Evolutionary conservation across 352 stramenopile species (phyloP).

Genomic region (Pythium sukuiense): DNA sequence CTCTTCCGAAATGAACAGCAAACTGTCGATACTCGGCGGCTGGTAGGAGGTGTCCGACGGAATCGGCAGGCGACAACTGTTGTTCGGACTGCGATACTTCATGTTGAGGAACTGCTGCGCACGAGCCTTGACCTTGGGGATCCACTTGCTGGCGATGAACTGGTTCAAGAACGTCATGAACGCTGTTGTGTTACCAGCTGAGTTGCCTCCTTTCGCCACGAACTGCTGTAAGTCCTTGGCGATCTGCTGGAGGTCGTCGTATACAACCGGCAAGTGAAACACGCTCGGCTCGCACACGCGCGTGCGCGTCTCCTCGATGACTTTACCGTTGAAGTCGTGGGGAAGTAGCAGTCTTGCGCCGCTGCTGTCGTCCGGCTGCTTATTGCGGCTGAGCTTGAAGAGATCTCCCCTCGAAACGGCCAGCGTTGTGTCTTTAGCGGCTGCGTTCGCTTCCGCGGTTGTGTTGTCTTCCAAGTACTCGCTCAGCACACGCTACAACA

Average conservation of each 20-base stretch:
- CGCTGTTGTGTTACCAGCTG: conserved; percentile 24
- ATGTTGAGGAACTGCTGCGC: conserved; percentile 62
- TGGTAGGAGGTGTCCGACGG: conserved; percentile 77
- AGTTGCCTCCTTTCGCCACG: conserved; percentile 9
- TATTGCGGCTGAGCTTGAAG: conserved; percentile 72
- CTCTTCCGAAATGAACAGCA: conserved; percentile 69
- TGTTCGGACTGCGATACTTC: conserved; percentile 50
- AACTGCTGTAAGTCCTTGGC: conserved; percentile 62
- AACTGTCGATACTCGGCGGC: conserved; percentile 70
- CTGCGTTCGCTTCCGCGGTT: conserved; percentile 15
- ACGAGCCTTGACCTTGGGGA: conserved; percentile 71
- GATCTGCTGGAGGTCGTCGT: conserved; percentile 67
- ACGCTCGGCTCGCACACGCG: conserved; percentile 72
- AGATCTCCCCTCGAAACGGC: conserved; percentile 30
- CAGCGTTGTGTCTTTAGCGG: conserved; percentile 26
- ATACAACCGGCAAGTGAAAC: conserved; percentile 75
- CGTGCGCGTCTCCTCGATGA: conserved; percentile 29
- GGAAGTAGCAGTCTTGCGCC: conserved; percentile 25
- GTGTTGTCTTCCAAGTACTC: conserved; percentile 65
- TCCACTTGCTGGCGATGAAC: conserved; percentile 75
- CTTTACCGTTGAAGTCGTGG: conserved; percentile 27
- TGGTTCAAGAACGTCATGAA: conserved; percentile 60
- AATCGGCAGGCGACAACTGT: conserved; percentile 49
- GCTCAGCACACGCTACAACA: conserved; percentile 47
- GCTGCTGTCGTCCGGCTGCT: conserved; percentile 32